Percentiles rank a stretch among this genome's conserved stretches.
phyloP scores from a whole-genome alignment of 139 green algal species.

The Chlamydomonas asymmetrica region DNA sequence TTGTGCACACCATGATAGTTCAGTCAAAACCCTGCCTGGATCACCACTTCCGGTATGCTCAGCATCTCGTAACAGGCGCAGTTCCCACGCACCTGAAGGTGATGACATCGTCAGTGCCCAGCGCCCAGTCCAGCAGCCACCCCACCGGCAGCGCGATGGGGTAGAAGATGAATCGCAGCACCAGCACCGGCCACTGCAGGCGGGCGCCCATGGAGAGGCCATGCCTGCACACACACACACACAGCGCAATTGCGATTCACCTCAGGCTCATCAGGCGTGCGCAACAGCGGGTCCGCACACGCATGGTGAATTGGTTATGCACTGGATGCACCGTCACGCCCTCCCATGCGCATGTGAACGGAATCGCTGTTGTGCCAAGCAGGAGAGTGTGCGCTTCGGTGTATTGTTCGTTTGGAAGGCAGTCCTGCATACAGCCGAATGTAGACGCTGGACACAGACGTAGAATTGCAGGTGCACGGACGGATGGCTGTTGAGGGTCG shows the following conservation, averaged over 20 bases:
- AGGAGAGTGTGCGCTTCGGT: too few relatives aligned
- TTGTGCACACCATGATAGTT: neutral
- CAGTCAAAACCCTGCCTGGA: too few relatives aligned
- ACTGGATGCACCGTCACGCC: too few relatives aligned
- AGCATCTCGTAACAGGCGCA: neutral
- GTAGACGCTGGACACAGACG: neutral
- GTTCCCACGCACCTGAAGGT: constrained; percentile 20
- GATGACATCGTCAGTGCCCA: constrained; percentile 50
- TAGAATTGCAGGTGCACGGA: neutral
- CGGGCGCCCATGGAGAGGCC: constrained; percentile 74
- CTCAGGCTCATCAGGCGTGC: neutral
- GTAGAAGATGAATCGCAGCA: constrained; percentile 40
- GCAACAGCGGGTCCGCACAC: too few relatives aligned
- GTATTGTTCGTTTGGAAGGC: too few relatives aligned
- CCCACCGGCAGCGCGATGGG: constrained; percentile 55
- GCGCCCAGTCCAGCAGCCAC: constrained; percentile 76
- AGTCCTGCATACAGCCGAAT: too few relatives aligned
- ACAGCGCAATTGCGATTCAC: neutral
- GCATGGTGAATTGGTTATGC: too few relatives aligned
- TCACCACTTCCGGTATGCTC: too few relatives aligned
- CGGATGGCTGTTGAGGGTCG: neutral
- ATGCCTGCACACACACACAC: constrained; percentile 66
- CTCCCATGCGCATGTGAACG: neutral
- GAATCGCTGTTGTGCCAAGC: too few relatives aligned
- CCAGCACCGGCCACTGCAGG: constrained; percentile 58